A percentile compares a stretch with the other conserved stretches of the same genome.
phyloP scores from a whole-genome alignment of 495 filamentous ascomycete genomes.

The Xylaria palmicola region DNA sequence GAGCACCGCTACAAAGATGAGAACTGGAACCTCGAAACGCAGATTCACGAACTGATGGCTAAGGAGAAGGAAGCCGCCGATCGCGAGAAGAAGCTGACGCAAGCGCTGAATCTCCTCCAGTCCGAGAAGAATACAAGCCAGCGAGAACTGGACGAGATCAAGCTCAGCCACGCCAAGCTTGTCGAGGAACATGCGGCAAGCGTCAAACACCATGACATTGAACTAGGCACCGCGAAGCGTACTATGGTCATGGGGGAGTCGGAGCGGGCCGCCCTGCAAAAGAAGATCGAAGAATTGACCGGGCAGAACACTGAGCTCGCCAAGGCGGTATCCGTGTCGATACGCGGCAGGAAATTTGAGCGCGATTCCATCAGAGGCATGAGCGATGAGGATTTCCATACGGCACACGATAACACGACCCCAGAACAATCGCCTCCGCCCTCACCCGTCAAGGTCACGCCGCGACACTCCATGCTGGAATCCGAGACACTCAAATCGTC shows the following conservation, averaged over 20 bases:
- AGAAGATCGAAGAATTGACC: conserved; percentile 80
- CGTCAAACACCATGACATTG: conserved; percentile 84
- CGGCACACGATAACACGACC: conserved; percentile 66
- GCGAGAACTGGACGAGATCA: conserved; percentile 85
- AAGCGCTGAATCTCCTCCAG: conserved; percentile 62
- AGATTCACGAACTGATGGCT: conserved; percentile 76
- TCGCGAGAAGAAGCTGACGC: conserved; percentile 75
- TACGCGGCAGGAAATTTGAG: conserved; percentile 64
- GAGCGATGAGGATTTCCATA: conserved; percentile 62
- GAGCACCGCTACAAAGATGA: conserved; percentile 96
- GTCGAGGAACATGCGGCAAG: conserved; percentile 71
- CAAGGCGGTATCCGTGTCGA: conserved; percentile 64
- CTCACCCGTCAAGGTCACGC: conserved; percentile 87
- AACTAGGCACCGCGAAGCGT: conserved; percentile 75
- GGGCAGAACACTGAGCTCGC: conserved; percentile 88
- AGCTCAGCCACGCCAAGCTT: conserved; percentile 71
- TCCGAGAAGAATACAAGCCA: conserved; percentile 75
- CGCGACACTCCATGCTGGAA: conserved; percentile 84
- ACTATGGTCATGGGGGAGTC: conserved; percentile 70
- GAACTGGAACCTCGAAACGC: conserved; percentile 93
- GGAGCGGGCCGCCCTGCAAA: conserved; percentile 71
- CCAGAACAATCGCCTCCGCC: conserved; percentile 88
- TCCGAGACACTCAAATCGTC: conserved; percentile 93
- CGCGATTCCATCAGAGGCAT: conserved; percentile 56
- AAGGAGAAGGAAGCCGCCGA: conserved; percentile 68